These are phyloP conservation scores for Ramularia endophylla DNA, from an alignment of 2,329 filamentous ascomycete species.

Conservation along the genomic window DNA sequence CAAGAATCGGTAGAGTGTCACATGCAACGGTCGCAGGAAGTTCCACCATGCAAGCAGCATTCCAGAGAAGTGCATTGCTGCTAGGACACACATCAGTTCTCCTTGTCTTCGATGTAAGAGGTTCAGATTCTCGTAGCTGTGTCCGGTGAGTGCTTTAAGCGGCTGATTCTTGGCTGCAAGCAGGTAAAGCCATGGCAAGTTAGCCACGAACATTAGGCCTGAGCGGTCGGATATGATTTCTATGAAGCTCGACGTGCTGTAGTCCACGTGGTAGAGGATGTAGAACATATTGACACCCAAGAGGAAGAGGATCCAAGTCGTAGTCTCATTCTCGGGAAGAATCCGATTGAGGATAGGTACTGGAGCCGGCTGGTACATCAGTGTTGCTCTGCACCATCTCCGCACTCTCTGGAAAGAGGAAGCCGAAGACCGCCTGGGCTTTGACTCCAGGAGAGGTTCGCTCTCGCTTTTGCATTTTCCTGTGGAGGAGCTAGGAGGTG, in stretches of 20 bases:
- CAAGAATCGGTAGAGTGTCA: slow-evolving; percentile 47
- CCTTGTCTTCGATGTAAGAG: slow-evolving; percentile 60
- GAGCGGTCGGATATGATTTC: slow-evolving; percentile 53
- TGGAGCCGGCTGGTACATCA: slow-evolving; percentile 54
- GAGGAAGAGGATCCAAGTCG: slow-evolving; percentile 48
- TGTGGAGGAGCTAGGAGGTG: slow-evolving; percentile 26
- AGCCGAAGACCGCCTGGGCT: not conserved
- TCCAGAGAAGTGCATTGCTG: slow-evolving; percentile 49
- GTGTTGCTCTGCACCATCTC: slow-evolving; percentile 14
- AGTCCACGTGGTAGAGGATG: slow-evolving; percentile 47
- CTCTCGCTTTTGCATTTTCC: slow-evolving; percentile 49
- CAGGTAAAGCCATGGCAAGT: slow-evolving; percentile 53
- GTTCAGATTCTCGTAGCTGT: slow-evolving; percentile 61
- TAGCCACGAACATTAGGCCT: slow-evolving; percentile 48
- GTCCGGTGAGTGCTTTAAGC: slow-evolving; percentile 53
- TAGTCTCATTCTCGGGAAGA: slow-evolving; percentile 53
- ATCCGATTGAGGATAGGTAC: slow-evolving; percentile 53
- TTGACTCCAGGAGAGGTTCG: not conserved
- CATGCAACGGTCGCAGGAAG: slow-evolving; percentile 33
- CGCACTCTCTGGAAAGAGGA: not conserved
- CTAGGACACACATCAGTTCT: slow-evolving; percentile 56
- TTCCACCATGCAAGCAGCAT: slow-evolving; percentile 54
- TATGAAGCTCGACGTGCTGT: slow-evolving; percentile 29
- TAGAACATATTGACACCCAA: slow-evolving; percentile 54
- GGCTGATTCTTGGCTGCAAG: slow-evolving; percentile 63